phyloP scores from a whole-genome alignment of 1,139 yeast genomes.

The Candida sanyaensis region DNA sequence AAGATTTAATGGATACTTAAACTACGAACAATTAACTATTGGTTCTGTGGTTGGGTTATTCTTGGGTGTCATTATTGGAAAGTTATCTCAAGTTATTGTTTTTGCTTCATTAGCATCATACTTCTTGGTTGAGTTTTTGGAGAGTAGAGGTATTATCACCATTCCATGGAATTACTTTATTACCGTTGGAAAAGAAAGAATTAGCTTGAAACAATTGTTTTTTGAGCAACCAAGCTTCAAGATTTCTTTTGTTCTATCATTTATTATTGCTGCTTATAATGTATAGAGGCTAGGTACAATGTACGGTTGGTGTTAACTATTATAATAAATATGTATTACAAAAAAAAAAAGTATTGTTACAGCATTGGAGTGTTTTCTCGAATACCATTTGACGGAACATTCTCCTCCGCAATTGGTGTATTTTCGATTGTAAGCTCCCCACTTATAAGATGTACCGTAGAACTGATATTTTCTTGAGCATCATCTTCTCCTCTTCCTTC shows the following conservation, averaged over 20 bases:
- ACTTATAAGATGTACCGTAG: not conserved
- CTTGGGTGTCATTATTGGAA: constrained; percentile 66
- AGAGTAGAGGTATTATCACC: constrained; percentile 55
- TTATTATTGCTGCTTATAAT: constrained; percentile 66
- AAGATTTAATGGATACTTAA: constrained; percentile 41
- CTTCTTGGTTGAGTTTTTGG: constrained; percentile 58
- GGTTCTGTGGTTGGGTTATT: constrained; percentile 70
- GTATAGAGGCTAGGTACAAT: constrained; percentile 24
- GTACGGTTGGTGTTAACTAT: not conserved
- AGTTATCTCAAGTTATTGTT: constrained; percentile 59
- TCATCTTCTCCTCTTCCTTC: not conserved
- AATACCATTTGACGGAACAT: not conserved
- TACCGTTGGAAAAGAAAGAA: constrained; percentile 44
- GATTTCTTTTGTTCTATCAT: constrained; percentile 57
- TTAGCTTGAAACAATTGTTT: constrained; percentile 54
- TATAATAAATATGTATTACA: not conserved
- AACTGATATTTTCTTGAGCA: not conserved
- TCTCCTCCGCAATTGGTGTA: constrained; percentile 4
- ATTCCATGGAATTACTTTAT: constrained; percentile 51
- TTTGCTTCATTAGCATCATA: constrained; percentile 53
- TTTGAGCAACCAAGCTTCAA: constrained; percentile 69
- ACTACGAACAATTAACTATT: constrained; percentile 66
- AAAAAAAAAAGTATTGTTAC: not conserved
- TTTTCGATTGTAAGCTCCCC: constrained; percentile 1
- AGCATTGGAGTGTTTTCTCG: constrained; percentile 2